Evolutionary conservation across 352 stramenopile genomes (phyloP).

Genomic region (Phytophthora aleatoria): DNA sequence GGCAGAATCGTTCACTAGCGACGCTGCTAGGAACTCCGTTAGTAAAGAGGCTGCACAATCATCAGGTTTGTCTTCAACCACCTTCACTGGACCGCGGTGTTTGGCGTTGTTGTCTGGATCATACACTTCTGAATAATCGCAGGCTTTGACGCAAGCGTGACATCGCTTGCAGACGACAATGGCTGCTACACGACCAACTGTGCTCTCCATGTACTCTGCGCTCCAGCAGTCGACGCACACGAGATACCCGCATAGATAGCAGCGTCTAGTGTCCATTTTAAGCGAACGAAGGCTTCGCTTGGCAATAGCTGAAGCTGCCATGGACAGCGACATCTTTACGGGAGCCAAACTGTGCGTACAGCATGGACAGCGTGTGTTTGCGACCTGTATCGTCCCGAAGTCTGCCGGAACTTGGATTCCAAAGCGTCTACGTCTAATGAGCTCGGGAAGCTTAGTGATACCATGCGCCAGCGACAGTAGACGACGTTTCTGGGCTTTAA

Average conservation of each 20-base stretch:
- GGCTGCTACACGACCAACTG: slow-evolving; percentile 16
- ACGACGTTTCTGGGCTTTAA: slow-evolving; percentile 29
- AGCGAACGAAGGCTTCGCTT: slow-evolving; percentile 15
- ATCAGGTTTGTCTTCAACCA: slow-evolving; percentile 20
- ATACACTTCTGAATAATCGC: slow-evolving; percentile 32
- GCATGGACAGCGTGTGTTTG: slow-evolving; percentile 32
- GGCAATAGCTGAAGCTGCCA: slow-evolving; percentile 23
- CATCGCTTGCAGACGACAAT: slow-evolving; percentile 35
- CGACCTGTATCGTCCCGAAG: slow-evolving; percentile 13
- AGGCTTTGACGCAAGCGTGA: slow-evolving; percentile 24
- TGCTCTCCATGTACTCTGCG: slow-evolving; percentile 34
- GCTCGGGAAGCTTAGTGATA: slow-evolving; percentile 27
- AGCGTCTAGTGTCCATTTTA: slow-evolving; percentile 29
- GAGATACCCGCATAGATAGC: slow-evolving; percentile 35
- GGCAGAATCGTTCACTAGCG: slow-evolving; percentile 19
- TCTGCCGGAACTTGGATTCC: slow-evolving; percentile 27
- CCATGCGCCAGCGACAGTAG: slow-evolving; percentile 24
- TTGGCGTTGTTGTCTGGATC: slow-evolving; percentile 12
- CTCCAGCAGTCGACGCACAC: slow-evolving; percentile 34
- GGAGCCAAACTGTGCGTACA: slow-evolving; percentile 33
- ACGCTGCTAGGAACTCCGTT: slow-evolving; percentile 38
- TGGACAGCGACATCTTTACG: slow-evolving; percentile 26
- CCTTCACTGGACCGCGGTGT: slow-evolving; percentile 19
- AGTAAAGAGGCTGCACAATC: slow-evolving; percentile 22
- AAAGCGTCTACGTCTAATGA: slow-evolving; percentile 31